Conservation (phyloP, 2,329 filamentous ascomycete genomes). For the Clonostachys rhizophaga region DNA sequence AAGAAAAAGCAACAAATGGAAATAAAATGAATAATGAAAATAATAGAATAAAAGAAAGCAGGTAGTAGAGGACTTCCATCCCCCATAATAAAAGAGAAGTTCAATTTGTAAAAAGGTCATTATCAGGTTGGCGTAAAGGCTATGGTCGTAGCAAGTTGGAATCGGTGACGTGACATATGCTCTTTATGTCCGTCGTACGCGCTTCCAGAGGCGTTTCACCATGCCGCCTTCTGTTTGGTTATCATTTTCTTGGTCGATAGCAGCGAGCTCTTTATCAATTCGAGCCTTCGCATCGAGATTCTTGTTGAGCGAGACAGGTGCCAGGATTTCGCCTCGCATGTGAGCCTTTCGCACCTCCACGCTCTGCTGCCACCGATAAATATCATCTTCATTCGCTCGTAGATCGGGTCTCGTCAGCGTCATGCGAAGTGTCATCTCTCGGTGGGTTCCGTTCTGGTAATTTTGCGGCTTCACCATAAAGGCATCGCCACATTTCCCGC, state of each 20-base stretch:
- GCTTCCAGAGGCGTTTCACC: conserved; percentile 62
- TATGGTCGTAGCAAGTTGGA: neutral
- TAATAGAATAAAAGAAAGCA: neutral
- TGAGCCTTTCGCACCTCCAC: conserved; percentile 36
- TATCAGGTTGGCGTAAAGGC: neutral
- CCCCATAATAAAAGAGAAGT: neutral
- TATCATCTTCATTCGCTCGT: conserved; percentile 65
- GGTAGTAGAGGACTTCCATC: neutral
- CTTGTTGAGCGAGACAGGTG: conserved; percentile 23
- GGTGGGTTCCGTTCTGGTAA: conserved; percentile 45
- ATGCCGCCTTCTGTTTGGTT: conserved; percentile 39
- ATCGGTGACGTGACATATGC: neutral
- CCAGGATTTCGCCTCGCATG: conserved; percentile 22
- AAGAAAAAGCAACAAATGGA: neutral
- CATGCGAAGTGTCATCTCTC: conserved; percentile 96
- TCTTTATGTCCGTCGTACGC: conserved; percentile 39
- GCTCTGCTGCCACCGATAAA: conserved; percentile 62
- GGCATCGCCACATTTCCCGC: conserved; percentile 13
- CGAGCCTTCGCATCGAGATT: conserved; percentile 40
- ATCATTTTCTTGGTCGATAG: conserved; percentile 42
- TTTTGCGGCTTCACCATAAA: conserved; percentile 23
- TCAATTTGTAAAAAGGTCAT: neutral
- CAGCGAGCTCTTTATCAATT: conserved; percentile 47
- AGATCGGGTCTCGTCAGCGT: conserved; percentile 88
- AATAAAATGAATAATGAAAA: neutral